Percentiles rank a stretch among this genome's conserved stretches.
phyloP scores from a whole-genome alignment of 441 rosid genomes.

The Pelargonium australe region DNA sequence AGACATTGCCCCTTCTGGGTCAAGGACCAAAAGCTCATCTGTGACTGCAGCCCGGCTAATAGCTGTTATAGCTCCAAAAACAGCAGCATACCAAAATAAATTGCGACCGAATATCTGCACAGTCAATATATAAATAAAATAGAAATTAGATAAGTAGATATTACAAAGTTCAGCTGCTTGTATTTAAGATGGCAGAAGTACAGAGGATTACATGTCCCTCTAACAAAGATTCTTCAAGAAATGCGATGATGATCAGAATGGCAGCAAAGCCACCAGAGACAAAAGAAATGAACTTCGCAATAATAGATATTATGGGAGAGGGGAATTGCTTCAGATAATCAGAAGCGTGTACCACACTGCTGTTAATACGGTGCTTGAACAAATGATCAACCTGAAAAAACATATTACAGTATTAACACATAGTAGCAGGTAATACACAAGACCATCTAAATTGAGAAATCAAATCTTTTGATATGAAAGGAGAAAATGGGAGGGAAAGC shows the following conservation, averaged over 20 bases:
- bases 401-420: slow-evolving; percentile 6
- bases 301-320: slow-evolving; percentile 73
- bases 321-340: slow-evolving; percentile 89
- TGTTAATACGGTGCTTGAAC: slow-evolving; percentile 91
- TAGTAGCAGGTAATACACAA: background rate
- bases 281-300: slow-evolving; percentile 95
- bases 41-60: slow-evolving; percentile 83
- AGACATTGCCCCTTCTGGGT: slow-evolving; percentile 85
- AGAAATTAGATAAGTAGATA: background rate
- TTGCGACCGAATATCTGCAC: slow-evolving; percentile 95
- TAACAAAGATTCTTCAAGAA: slow-evolving; percentile 93
- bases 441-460: background rate
- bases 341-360: slow-evolving; percentile 81
- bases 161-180: background rate
- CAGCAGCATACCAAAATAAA: slow-evolving; percentile 96
- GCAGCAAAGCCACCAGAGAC: slow-evolving; percentile 99
- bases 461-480: background rate
- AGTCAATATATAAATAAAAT: slow-evolving; percentile 1
- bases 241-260: slow-evolving; percentile 86
- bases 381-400: slow-evolving; percentile 87
- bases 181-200: too few relatives aligned
- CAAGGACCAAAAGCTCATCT: slow-evolving; percentile 80
- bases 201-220: slow-evolving; percentile 85
- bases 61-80: slow-evolving; percentile 95
- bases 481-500: background rate